Evolutionary conservation across 192 early-diverging fungal genomes (phyloP).

Genomic region (Linnemannia zychae): DNA sequence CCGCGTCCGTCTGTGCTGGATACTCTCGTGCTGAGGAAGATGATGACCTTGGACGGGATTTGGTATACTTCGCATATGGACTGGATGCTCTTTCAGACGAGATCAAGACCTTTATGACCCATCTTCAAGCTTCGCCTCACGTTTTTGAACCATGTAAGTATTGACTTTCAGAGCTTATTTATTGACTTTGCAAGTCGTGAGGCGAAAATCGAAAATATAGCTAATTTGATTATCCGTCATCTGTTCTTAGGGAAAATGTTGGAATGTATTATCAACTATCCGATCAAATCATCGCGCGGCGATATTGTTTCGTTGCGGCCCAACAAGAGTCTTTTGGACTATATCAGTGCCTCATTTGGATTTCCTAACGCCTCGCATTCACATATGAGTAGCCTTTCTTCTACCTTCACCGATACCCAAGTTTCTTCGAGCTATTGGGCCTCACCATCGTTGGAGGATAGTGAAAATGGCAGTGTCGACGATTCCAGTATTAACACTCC

Average conservation of each 20-base stretch:
- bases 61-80: conserved; percentile 46
- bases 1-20: conserved; percentile 44
- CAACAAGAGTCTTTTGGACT: conserved; percentile 26
- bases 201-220: not conserved
- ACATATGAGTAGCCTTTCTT: not conserved
- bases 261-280: conserved; percentile 29
- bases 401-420: not conserved
- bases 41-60: conserved; percentile 12
- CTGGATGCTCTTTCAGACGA: conserved; percentile 27
- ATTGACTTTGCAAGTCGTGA: not conserved
- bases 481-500: too few species aligned
- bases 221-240: not conserved
- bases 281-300: conserved; percentile 16
- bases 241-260: conserved; percentile 17
- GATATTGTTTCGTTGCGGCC: conserved; percentile 15
- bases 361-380: not conserved
- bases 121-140: conserved; percentile 6
- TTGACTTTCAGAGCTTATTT: not conserved
- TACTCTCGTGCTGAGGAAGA: conserved; percentile 11
- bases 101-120: conserved; percentile 21
- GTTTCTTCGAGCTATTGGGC: not conserved
- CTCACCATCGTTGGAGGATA: not conserved
- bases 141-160: conserved; percentile 34
- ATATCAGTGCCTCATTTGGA: conserved; percentile 28
- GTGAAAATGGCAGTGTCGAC: not conserved